Evolutionary conservation across 805 yeast genomes (phyloP).

Genomic region (Spathaspora passalidarum): DNA sequence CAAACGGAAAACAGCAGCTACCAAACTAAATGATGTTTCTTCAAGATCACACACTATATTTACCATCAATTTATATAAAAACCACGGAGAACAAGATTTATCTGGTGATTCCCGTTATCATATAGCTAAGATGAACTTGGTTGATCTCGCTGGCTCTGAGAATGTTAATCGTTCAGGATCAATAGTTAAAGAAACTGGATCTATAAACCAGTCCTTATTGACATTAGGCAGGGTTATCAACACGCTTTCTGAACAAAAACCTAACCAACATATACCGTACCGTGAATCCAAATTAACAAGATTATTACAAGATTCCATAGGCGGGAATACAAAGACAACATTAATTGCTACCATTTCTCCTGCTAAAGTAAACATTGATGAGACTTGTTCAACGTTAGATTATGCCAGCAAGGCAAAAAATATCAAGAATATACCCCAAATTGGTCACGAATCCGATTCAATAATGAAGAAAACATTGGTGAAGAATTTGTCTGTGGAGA

Average conservation of each 20-base stretch:
- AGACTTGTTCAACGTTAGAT: conserved; percentile 79
- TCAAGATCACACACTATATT: conserved; percentile 79
- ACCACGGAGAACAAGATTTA: conserved; percentile 14
- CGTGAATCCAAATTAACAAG: conserved; percentile 78
- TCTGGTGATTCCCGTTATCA: conserved; percentile 17
- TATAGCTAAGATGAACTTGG: conserved; percentile 73
- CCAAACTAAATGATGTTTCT: conserved; percentile 70
- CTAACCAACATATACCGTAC: conserved; percentile 70
- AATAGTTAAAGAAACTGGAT: conserved; percentile 88
- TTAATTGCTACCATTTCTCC: conserved; percentile 87
- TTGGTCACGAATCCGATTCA: conserved; percentile 38
- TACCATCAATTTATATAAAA: conserved; percentile 56
- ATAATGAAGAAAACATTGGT: conserved; percentile 51
- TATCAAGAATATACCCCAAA: conserved; percentile 60
- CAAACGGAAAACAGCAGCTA: conserved; percentile 64
- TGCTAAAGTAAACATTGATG: conserved; percentile 72
- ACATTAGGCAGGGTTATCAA: conserved; percentile 89
- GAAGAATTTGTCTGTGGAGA: conserved; percentile 53
- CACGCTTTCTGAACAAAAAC: conserved; percentile 30
- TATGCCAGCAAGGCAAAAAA: conserved; percentile 86
- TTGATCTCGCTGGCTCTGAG: conserved; percentile 95
- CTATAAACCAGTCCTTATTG: conserved; percentile 82
- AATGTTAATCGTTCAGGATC: conserved; percentile 89
- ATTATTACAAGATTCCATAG: conserved; percentile 74
- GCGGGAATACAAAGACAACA: conserved; percentile 85